Conservation (phyloP, 1,284 basidiomycete genomes). For the Apiotrichum mycotoxinovorans region DNA sequence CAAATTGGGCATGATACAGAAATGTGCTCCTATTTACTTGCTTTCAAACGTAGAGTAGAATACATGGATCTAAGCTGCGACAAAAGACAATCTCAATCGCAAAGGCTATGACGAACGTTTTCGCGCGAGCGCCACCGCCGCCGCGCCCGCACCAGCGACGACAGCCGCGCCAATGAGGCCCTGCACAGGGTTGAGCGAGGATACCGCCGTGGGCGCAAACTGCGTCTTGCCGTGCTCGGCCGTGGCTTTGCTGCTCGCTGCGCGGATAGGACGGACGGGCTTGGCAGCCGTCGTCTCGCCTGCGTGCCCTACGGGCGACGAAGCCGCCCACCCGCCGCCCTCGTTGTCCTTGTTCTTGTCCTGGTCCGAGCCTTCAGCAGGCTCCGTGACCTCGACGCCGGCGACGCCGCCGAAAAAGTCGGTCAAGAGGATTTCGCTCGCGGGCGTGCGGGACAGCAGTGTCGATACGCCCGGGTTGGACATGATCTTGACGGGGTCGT, state of each 20-base stretch:
- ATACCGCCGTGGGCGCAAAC: neutral
- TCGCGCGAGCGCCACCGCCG: neutral
- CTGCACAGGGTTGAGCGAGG: neutral
- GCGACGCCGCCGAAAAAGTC: slow-evolving; percentile 95
- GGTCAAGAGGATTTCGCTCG: slow-evolving; percentile 72
- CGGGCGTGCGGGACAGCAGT: slow-evolving; percentile 65
- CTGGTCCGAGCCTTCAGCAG: no score
- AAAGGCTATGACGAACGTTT: neutral
- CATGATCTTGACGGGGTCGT: slow-evolving; percentile 68
- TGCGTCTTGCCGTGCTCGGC: neutral
- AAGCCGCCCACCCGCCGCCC: neutral
- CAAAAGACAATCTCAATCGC: neutral
- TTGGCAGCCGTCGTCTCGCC: neutral
- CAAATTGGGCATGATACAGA: neutral
- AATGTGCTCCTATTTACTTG: neutral
- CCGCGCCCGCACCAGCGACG: neutral
- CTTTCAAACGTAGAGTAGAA: no score
- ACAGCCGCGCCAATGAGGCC: neutral
- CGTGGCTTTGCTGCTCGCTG: no score
- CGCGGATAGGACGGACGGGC: neutral
- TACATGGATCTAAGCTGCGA: neutral
- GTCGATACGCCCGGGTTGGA: slow-evolving; percentile 84
- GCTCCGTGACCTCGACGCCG: slow-evolving; percentile 57
- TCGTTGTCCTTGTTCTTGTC: neutral
- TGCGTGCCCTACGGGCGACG: neutral